Evolutionary conservation across 1,284 basidiomycete genomes (phyloP).

Genomic region (Trichosporon ovoides): DNA sequence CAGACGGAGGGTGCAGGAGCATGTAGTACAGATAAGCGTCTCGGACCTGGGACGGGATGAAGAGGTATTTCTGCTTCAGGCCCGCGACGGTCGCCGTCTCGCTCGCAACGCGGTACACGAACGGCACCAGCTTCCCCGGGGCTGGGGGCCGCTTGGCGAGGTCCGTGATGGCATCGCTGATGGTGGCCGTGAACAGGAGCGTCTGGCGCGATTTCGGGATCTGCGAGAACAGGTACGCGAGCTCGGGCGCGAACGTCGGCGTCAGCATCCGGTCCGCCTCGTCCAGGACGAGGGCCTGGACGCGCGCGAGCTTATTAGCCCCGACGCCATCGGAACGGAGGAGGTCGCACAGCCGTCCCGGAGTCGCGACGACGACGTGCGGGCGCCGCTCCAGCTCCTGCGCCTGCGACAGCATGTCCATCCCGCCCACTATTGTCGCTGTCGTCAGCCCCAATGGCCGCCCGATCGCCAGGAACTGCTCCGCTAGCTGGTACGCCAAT

Average conservation of each 20-base stretch:
- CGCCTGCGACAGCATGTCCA: constrained; percentile 97
- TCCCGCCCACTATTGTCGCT: constrained; percentile 88
- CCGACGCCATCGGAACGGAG: constrained; percentile 70
- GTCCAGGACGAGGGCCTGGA: constrained; percentile 87
- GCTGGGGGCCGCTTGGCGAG: constrained; percentile 69
- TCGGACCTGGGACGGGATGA: constrained; percentile 90
- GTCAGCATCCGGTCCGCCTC: constrained; percentile 93
- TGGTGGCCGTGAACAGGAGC: constrained; percentile 91
- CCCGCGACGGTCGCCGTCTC: constrained; percentile 74
- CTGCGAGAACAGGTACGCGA: constrained; percentile 70
- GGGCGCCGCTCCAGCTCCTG: constrained; percentile 78
- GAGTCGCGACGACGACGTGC: constrained; percentile 92
- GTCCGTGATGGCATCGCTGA: constrained; percentile 79
- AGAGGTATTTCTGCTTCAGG: constrained; percentile 82
- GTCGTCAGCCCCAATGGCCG: constrained; percentile 72
- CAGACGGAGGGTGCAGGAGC: constrained; percentile 78
- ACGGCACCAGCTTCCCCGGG: constrained; percentile 77
- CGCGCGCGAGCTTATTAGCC: constrained; percentile 76
- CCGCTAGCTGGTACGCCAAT: constrained; percentile 91
- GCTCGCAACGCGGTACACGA: constrained; percentile 76
- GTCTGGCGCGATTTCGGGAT: constrained; percentile 87
- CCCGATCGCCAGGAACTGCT: constrained; percentile 91
- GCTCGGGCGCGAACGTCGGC: constrained; percentile 80
- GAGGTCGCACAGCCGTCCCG: constrained; percentile 90
- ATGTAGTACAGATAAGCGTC: constrained; percentile 90